Conservation (phyloP, 179 eudicot genomes). For the Heliamphora pulchella region DNA sequence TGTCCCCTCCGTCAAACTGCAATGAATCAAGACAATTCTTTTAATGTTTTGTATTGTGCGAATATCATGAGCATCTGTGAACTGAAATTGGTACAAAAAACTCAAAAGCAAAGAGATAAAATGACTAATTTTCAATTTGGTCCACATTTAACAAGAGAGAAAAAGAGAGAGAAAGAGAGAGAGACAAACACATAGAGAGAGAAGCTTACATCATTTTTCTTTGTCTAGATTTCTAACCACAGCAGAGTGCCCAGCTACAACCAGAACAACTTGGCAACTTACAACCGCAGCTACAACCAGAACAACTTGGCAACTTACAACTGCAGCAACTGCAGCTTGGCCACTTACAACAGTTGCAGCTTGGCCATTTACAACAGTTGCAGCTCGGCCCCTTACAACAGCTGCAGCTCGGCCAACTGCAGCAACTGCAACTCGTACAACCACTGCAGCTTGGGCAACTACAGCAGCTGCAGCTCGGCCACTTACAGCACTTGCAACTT, state of each 20-base stretch:
- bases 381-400: constrained; percentile 3
- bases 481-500: not conserved
- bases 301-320: not conserved
- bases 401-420: not conserved
- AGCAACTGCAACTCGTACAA: not conserved
- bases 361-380: not conserved
- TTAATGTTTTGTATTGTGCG: not conserved
- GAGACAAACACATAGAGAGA: not conserved
- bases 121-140: not conserved
- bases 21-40: not conserved
- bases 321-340: not conserved
- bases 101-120: not conserved
- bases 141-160: not conserved
- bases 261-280: not conserved
- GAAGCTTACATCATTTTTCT: not conserved
- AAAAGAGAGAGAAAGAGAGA: not conserved
- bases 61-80: not conserved
- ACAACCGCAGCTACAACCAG: not conserved
- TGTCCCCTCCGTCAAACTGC: not conserved
- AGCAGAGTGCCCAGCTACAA: constrained; percentile 4
- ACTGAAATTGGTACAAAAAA: too few species aligned
- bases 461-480: not conserved
- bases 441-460: not conserved
- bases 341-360: not conserved
- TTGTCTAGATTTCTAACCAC: constrained; percentile 5